Evolutionary conservation across 768 basidiomycete genomes (phyloP).

Genomic region (Chalciporus pseudorubinellus): DNA sequence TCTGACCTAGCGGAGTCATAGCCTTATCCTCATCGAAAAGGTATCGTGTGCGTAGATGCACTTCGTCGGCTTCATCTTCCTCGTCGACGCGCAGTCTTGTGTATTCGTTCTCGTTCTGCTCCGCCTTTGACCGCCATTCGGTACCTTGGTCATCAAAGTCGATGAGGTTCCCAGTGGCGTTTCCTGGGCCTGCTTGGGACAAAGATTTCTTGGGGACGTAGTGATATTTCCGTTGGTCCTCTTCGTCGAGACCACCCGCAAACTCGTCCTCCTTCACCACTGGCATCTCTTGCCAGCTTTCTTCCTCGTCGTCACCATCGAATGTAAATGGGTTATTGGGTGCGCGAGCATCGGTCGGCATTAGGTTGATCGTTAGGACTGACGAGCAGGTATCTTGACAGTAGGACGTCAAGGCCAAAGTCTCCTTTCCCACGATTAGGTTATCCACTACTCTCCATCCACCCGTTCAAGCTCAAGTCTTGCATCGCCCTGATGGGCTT

Average conservation of each 20-base stretch:
- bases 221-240: constrained; percentile 82
- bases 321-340: constrained; percentile 23
- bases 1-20: constrained; percentile 97
- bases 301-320: constrained; percentile 59
- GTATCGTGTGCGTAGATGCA: constrained; percentile 92
- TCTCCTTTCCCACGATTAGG: constrained; percentile 14
- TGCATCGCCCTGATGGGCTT: too few relatives aligned
- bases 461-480: too few relatives aligned
- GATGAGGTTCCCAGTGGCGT: constrained; percentile 86
- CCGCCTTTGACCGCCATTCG: constrained; percentile 83
- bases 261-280: constrained; percentile 70
- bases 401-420: not conserved
- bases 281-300: constrained; percentile 95
- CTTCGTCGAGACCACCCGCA: constrained; percentile 73
- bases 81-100: constrained; percentile 86
- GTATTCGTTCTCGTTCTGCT: constrained; percentile 87
- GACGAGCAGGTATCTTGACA: constrained; percentile 8
- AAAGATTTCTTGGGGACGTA: constrained; percentile 52
- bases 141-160: constrained; percentile 77
- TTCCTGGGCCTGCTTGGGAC: constrained; percentile 45
- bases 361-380: constrained; percentile 2
- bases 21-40: constrained; percentile 98
- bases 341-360: constrained; percentile 11
- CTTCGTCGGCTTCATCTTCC: constrained; percentile 90
- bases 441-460: too few relatives aligned